Evolutionary conservation across 2,329 filamentous ascomycete species (phyloP).

Genomic region (Apiospora koreana): DNA sequence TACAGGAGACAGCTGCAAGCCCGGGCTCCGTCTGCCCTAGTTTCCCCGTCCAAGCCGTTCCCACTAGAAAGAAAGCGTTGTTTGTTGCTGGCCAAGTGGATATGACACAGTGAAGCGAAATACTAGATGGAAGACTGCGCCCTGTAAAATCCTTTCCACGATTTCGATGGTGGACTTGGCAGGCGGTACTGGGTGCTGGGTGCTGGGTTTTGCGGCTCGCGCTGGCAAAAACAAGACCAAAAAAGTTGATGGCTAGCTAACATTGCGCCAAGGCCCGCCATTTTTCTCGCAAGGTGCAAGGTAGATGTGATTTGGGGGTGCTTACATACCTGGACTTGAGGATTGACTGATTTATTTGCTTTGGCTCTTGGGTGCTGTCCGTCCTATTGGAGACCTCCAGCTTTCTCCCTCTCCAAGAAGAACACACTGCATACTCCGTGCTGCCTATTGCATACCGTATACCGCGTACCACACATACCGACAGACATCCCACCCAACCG

Average conservation of each 20-base stretch:
- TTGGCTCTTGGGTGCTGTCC: neutral
- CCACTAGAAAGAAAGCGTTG: neutral
- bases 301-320: neutral
- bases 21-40: neutral
- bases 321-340: neutral
- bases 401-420: neutral
- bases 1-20: neutral
- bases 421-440: neutral
- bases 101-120: neutral
- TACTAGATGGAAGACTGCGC: neutral
- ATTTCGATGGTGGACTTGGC: neutral
- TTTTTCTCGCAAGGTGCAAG: neutral
- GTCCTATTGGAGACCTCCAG: neutral
- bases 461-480: too few relatives aligned
- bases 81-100: neutral
- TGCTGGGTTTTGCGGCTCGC: neutral
- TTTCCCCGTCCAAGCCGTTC: constrained; percentile 4
- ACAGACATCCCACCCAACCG: neutral
- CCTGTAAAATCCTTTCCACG: neutral
- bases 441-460: too few relatives aligned
- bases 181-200: neutral
- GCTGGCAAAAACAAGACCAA: neutral
- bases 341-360: neutral
- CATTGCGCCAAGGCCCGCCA: neutral
- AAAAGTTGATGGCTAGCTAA: constrained; percentile 2